These are phyloP conservation scores for Gonapodya prolifera DNA, from an alignment of 192 early-diverging fungal genomes.

Conservation along the genomic window DNA sequence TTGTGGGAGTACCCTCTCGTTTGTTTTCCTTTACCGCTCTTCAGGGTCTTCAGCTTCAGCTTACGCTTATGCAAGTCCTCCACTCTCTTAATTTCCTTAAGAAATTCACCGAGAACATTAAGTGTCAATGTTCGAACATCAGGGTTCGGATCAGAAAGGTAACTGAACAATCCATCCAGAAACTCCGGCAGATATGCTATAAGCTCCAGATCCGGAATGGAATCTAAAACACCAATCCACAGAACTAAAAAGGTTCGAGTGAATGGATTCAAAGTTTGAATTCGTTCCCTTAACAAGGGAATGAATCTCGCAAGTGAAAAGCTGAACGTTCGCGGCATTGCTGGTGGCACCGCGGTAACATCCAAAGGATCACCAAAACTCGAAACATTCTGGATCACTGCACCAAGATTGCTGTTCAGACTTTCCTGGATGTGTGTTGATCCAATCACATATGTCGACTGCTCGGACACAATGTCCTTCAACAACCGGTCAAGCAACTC, in stretches of 20 bases:
- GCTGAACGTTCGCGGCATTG: not conserved
- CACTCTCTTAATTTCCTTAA: conserved; percentile 75
- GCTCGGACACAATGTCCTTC: conserved; percentile 93
- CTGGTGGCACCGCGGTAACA: not conserved
- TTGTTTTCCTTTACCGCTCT: not conserved
- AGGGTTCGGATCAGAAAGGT: conserved; percentile 76
- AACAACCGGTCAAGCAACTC: conserved; percentile 88
- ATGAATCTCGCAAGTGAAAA: conserved; percentile 92
- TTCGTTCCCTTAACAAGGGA: conserved; percentile 81
- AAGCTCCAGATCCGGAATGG: conserved; percentile 87
- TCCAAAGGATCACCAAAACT: not conserved
- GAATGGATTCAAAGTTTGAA: conserved; percentile 78
- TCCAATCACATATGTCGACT: conserved; percentile 38
- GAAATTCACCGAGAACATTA: conserved; percentile 73
- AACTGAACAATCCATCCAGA: conserved; percentile 79
- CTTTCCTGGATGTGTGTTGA: conserved; percentile 3
- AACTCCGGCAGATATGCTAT: conserved; percentile 87
- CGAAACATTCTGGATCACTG: not conserved
- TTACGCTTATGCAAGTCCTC: conserved; percentile 42
- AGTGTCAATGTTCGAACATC: conserved; percentile 78
- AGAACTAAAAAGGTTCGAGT: conserved; percentile 87
- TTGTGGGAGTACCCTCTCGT: not conserved
- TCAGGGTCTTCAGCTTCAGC: conserved; percentile 26
- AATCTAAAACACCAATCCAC: conserved; percentile 85
- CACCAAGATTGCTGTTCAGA: not conserved